A percentile compares a stretch with the other conserved stretches of the same genome.
These are phyloP conservation scores for Colletotrichum cordylinicola DNA, from an alignment of 2,329 filamentous ascomycete species.

Conservation along the genomic window DNA sequence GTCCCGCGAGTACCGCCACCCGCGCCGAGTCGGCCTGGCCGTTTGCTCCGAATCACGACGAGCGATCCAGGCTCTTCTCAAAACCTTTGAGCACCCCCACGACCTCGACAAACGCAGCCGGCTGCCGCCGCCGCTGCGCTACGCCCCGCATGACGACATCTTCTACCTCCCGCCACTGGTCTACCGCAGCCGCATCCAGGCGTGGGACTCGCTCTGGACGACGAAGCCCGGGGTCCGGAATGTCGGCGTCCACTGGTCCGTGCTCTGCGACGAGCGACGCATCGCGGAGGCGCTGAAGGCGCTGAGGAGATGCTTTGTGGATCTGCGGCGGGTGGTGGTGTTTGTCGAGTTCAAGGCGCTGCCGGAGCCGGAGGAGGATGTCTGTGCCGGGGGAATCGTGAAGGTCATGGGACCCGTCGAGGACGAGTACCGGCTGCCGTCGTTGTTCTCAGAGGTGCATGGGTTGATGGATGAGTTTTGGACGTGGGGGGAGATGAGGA, in stretches of 20 bases:
- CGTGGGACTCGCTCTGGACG: slow-evolving; percentile 15
- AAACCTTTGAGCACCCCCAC: not conserved
- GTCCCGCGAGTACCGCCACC: slow-evolving; percentile 4
- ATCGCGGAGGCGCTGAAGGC: slow-evolving; percentile 4
- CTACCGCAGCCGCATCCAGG: slow-evolving; percentile 11
- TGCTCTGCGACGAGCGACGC: slow-evolving; percentile 10
- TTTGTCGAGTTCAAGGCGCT: slow-evolving; percentile 15
- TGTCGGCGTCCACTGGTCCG: slow-evolving; percentile 15
- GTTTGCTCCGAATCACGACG: slow-evolving; percentile 4
- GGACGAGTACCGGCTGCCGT: slow-evolving; percentile 8
- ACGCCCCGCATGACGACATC: not conserved
- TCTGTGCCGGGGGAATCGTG: not conserved
- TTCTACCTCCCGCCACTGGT: slow-evolving; percentile 15
- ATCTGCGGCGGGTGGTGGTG: not conserved
- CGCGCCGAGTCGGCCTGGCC: not conserved
- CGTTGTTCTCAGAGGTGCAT: not conserved
- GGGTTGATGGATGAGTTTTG: slow-evolving; percentile 15
- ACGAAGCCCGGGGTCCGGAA: slow-evolving; percentile 9
- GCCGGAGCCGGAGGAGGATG: slow-evolving; percentile 4
- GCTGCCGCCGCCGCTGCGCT: not conserved
- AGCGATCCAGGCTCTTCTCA: not conserved
- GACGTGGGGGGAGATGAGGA: slow-evolving; percentile 13
- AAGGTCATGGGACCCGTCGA: not conserved
- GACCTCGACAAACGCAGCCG: slow-evolving; percentile 4
- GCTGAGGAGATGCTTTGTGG: not conserved